Conservation (phyloP, 352 stramenopile species). For the Phytopythium aichiense region DNA sequence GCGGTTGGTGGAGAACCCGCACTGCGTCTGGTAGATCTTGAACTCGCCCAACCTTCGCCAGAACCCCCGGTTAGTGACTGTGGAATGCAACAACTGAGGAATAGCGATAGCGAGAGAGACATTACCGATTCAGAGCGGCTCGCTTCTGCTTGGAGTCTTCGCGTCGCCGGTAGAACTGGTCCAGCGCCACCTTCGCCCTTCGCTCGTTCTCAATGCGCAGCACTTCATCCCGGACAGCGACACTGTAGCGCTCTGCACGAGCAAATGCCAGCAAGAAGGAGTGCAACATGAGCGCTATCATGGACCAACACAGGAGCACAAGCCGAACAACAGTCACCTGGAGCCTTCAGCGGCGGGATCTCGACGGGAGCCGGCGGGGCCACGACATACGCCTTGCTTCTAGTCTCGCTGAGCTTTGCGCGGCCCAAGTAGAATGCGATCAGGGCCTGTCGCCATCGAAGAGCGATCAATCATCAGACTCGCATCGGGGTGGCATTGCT, state of each 20-base stretch:
- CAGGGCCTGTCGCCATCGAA: slow-evolving; percentile 21
- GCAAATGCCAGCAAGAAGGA: neutral
- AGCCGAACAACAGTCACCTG: slow-evolving; percentile 8
- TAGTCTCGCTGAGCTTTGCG: slow-evolving; percentile 45
- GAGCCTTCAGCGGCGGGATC: slow-evolving; percentile 27
- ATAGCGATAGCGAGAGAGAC: neutral
- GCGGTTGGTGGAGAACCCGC: slow-evolving; percentile 8
- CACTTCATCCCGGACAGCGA: slow-evolving; percentile 12
- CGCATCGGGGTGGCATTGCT: neutral
- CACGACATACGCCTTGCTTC: slow-evolving; percentile 32
- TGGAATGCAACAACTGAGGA: neutral
- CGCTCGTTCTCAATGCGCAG: slow-evolving; percentile 16
- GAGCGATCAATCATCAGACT: neutral
- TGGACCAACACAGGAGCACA: neutral
- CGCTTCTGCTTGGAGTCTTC: slow-evolving; percentile 15
- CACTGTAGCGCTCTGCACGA: slow-evolving; percentile 13
- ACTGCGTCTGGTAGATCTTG: slow-evolving; percentile 18
- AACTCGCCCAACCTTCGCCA: slow-evolving; percentile 12
- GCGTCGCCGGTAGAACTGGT: slow-evolving; percentile 21
- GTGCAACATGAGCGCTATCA: neutral
- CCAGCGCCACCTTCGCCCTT: slow-evolving; percentile 12
- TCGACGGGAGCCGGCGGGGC: slow-evolving; percentile 8
- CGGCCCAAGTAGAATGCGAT: slow-evolving; percentile 50
- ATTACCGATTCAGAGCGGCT: slow-evolving; percentile 19
- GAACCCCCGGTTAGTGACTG: too few species aligned